Conservation (phyloP, 768 basidiomycete species). For the Naematelia encephala region DNA sequence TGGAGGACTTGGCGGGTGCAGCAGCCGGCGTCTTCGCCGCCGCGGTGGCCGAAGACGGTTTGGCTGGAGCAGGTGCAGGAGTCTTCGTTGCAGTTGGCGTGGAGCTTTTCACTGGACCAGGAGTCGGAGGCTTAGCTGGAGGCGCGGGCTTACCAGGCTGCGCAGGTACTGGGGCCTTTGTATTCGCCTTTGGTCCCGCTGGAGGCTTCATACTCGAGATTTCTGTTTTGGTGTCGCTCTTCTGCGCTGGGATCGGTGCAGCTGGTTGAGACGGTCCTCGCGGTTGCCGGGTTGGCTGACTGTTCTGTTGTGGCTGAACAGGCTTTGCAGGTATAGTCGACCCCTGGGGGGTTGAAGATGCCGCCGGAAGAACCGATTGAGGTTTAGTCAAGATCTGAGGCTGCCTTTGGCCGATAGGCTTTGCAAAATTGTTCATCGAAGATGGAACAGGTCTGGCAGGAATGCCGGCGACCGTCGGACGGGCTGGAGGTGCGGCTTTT, state of each 20-base stretch:
- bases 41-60: neutral
- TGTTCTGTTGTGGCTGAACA: neutral
- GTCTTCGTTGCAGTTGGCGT: neutral
- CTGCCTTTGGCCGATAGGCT: constrained; percentile 6
- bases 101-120: constrained; percentile 13
- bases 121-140: neutral
- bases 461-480: neutral
- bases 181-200: neutral
- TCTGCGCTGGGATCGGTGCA: constrained; percentile 3
- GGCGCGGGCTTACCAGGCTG: neutral
- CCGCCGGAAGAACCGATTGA: neutral
- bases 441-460: constrained; percentile 3
- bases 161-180: neutral
- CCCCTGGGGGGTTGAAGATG: neutral
- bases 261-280: constrained; percentile 3
- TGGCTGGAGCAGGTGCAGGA: constrained; percentile 1
- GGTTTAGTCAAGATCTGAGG: constrained; percentile 2
- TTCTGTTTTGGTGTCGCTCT: constrained; percentile 1
- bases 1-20: neutral
- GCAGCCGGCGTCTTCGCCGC: neutral
- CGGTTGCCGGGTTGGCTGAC: constrained; percentile 3
- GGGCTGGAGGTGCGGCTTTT: neutral
- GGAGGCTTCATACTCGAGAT: neutral
- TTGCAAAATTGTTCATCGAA: constrained; percentile 1
- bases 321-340: constrained; percentile 4